Conservation (phyloP, 1,284 basidiomycete genomes). For the Apiotrichum laibachii region DNA sequence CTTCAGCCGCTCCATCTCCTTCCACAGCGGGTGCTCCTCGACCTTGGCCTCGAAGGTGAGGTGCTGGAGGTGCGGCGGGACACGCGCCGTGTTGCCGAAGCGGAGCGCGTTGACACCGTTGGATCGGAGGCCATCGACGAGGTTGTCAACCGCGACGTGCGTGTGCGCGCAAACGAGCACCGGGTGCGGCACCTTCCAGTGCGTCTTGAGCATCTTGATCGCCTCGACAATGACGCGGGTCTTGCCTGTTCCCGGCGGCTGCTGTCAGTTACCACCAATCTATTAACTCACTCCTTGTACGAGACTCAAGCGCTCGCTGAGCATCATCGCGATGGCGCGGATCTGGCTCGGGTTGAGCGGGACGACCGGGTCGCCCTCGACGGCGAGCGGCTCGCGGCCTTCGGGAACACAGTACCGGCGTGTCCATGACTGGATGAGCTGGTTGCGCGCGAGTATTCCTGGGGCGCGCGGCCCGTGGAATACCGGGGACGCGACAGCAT, state of each 20-base stretch:
- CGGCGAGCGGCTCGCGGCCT: slow-evolving; percentile 57
- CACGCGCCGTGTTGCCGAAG: slow-evolving; percentile 65
- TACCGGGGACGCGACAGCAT: slow-evolving; percentile 30
- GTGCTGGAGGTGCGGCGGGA: slow-evolving; percentile 59
- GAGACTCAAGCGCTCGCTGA: slow-evolving; percentile 71
- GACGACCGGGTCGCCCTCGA: slow-evolving; percentile 78
- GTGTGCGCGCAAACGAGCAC: slow-evolving; percentile 88
- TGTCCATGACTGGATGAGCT: slow-evolving; percentile 73
- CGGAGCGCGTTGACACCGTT: slow-evolving; percentile 71
- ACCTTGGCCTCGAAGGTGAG: slow-evolving; percentile 68
- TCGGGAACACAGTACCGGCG: slow-evolving; percentile 60
- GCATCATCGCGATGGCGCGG: slow-evolving; percentile 80
- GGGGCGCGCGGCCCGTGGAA: slow-evolving; percentile 9
- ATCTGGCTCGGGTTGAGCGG: slow-evolving; percentile 75
- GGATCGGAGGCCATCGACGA: slow-evolving; percentile 64
- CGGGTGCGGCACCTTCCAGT: slow-evolving; percentile 79
- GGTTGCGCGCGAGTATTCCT: slow-evolving; percentile 66
- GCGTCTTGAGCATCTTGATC: slow-evolving; percentile 71
- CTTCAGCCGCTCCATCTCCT: slow-evolving; percentile 55
- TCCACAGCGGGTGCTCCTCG: slow-evolving; percentile 61
- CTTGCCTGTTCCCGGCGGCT: slow-evolving; percentile 96
- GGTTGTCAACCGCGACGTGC: slow-evolving; percentile 90
- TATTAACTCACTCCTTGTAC: slow-evolving; percentile 73
- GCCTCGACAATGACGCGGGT: slow-evolving; percentile 87
- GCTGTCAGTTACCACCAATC: slow-evolving; percentile 7